Base-by-base conservation (phyloP, 1,139 yeast species). In the Yamadazyma friedrichii region DNA sequence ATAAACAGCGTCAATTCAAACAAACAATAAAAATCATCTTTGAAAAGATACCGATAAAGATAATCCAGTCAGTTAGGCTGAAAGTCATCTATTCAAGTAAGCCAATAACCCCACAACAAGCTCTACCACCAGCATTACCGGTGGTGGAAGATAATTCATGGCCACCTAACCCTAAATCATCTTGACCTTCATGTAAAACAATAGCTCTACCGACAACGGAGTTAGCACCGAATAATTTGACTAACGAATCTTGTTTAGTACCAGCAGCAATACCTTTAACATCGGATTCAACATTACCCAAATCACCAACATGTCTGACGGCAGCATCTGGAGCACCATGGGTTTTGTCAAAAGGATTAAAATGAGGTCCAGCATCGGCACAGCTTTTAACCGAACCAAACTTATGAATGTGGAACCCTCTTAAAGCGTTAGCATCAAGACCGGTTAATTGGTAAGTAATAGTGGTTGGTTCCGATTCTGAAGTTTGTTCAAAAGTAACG, bases 341-440 rank as follows among this genome's bases (percentile, higher is more conserved):
- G 54, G 27, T 22, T 24, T 33, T 33, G n/a, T 33, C 35, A 33
- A 33, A 25, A 6, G 24, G 24, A 80, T 93, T 93, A 82, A 88
- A 91, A 74, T 93, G 98, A 46, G 97, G 96, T 59, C 98, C 98
- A 43, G 98, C 98, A 52, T 97, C 88, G 48, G 96, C 89, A 74
- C 98, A 91, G 50, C 98, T 98, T 65, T 93, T 91, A 72, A 98
- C 89, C 80, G 89, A 98, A 74, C 98, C 98, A 61, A 91, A 93
- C 62, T 88, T 86, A 72, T 93, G 98, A 63, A 93, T 74, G 78
- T 93, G 98, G 96, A 93, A 91, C 39, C 98, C 98, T 70, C 96
- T 85, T 66, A 77, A 71, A 38, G 96, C 89, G 57, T 88, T 84
- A 48, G 97, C 74, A 53, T 82, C 84, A 67, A 88, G 88, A 62